These are phyloP conservation scores for Fusarium tricinctum DNA, from an alignment of 2,329 filamentous ascomycete genomes.

Conservation along the genomic window DNA sequence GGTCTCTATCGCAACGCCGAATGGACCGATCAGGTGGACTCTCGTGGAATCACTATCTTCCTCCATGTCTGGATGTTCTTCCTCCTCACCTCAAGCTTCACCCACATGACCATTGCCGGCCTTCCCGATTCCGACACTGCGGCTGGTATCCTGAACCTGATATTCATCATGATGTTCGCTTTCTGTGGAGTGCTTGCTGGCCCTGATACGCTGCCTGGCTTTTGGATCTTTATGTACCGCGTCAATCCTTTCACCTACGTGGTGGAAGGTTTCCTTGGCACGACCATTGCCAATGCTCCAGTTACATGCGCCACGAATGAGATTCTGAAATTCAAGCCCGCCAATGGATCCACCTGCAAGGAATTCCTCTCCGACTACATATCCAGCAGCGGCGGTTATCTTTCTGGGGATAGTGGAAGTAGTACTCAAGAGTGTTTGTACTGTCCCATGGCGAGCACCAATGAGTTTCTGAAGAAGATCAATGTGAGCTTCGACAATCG, in stretches of 20 bases:
- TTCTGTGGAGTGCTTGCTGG: constrained; percentile 75
- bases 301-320: constrained; percentile 13
- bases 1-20: constrained; percentile 72
- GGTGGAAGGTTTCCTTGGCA: constrained; percentile 74
- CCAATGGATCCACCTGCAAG: neutral
- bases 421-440: constrained; percentile 58
- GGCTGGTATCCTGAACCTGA: constrained; percentile 73
- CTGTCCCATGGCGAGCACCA: constrained; percentile 52
- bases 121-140: constrained; percentile 74
- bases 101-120: constrained; percentile 73
- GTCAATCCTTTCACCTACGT: constrained; percentile 82
- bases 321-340: constrained; percentile 10
- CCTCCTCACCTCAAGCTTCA: constrained; percentile 75
- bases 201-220: constrained; percentile 71
- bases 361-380: constrained; percentile 17
- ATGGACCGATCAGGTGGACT: constrained; percentile 60
- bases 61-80: constrained; percentile 74
- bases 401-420: neutral
- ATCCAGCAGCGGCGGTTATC: constrained; percentile 6
- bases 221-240: constrained; percentile 85
- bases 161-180: constrained; percentile 72
- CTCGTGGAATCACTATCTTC: constrained; percentile 73
- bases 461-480: constrained; percentile 56
- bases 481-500: constrained; percentile 62
- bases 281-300: constrained; percentile 70